A percentile compares a stretch with the other conserved stretches of the same genome.
phyloP scores from a whole-genome alignment of 345 rosid genomes.

The Camelina neglecta region DNA sequence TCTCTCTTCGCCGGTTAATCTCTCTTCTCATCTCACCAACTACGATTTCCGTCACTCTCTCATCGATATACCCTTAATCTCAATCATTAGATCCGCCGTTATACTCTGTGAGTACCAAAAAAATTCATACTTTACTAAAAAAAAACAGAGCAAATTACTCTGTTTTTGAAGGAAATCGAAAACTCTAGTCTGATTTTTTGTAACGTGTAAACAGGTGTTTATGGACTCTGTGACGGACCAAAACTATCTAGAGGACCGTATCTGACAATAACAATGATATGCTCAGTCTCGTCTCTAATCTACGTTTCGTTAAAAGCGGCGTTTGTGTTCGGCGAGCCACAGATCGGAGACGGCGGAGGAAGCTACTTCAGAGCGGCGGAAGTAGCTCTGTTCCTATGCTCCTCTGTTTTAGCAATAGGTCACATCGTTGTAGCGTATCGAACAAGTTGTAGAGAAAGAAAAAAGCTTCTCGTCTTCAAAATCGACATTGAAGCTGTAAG shows the following conservation, averaged over 20 bases:
- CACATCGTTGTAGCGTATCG: slow-evolving; percentile 78
- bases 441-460: slow-evolving; percentile 89
- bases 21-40: slow-evolving; percentile 47
- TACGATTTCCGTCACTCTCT: slow-evolving; percentile 84
- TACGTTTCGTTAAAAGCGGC: slow-evolving; percentile 82
- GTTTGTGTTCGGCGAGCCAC: slow-evolving; percentile 58
- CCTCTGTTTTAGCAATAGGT: slow-evolving; percentile 67
- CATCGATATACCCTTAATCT: slow-evolving; percentile 78
- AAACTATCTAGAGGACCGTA: slow-evolving; percentile 77
- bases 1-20: slow-evolving; percentile 52
- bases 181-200: not conserved
- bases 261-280: slow-evolving; percentile 66
- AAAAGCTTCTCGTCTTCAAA: slow-evolving; percentile 89
- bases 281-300: slow-evolving; percentile 70
- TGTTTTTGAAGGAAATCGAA: slow-evolving; percentile 1
- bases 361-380: slow-evolving; percentile 57
- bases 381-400: slow-evolving; percentile 69
- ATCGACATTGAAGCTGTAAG: slow-evolving; percentile 99
- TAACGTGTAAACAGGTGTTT: slow-evolving; percentile 58
- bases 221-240: slow-evolving; percentile 88
- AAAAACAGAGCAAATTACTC: slow-evolving; percentile 10
- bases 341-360: slow-evolving; percentile 46
- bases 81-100: slow-evolving; percentile 77
- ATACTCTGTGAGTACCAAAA: slow-evolving; percentile 73
- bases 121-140: slow-evolving; percentile 1